Evolutionary conservation across 139 green algal species (phyloP).

Genomic region (Zygnema cylindricum): DNA sequence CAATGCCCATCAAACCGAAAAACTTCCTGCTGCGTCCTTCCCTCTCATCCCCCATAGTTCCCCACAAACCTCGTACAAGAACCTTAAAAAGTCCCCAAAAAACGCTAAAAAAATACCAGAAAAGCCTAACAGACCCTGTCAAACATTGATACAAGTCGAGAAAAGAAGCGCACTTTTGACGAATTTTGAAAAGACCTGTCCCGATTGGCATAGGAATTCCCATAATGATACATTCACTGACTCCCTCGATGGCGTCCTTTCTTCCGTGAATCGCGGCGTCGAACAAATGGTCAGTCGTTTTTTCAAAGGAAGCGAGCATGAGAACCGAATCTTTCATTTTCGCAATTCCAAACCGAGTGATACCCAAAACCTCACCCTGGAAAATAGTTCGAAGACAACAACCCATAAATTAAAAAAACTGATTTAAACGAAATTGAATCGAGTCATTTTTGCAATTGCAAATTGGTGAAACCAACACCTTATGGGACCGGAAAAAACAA

Average conservation of each 20-base stretch:
- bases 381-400: no score
- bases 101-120: no score
- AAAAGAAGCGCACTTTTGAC: slow-evolving; percentile 46
- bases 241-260: slow-evolving; percentile 77
- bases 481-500: no score
- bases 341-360: slow-evolving; percentile 97
- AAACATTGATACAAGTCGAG: slow-evolving; percentile 4
- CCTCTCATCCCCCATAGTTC: not conserved
- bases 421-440: no score
- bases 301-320: slow-evolving; percentile 98
- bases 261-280: slow-evolving; percentile 85
- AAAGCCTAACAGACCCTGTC: not conserved
- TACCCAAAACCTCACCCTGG: slow-evolving; percentile 93
- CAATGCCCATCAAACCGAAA: no score
- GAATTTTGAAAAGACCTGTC: slow-evolving; percentile 88
- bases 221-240: slow-evolving; percentile 98
- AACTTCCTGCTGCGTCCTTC: no score
- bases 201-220: slow-evolving; percentile 96
- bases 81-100: not conserved
- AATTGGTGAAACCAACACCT: no score
- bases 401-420: no score
- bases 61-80: not conserved
- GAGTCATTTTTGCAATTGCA: no score
- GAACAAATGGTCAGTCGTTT: slow-evolving; percentile 98
- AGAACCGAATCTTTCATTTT: slow-evolving; percentile 99